phyloP scores from a whole-genome alignment of 208 protist species.

The Naegleria fowleri region DNA sequence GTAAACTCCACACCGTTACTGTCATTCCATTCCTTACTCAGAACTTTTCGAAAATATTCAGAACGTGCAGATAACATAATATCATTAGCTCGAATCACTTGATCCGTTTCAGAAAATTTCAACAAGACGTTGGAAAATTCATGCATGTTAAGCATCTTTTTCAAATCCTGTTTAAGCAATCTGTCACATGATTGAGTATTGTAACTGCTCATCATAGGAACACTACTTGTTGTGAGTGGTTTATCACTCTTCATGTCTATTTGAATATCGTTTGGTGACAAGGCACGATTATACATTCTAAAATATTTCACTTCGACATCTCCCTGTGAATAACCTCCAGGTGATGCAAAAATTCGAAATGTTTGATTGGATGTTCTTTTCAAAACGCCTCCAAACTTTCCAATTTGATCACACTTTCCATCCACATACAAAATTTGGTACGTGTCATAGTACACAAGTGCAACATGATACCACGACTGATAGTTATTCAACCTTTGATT shows the following conservation, averaged over 20 bases:
- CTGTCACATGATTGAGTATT: background rate
- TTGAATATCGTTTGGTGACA: background rate
- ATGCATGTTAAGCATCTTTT: background rate
- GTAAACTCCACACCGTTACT: background rate
- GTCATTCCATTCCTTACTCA: background rate
- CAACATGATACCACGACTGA: background rate
- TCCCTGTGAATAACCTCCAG: background rate
- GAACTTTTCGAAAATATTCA: background rate
- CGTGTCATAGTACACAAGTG: background rate
- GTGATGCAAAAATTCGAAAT: background rate
- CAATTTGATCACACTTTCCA: background rate
- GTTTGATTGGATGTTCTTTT: background rate
- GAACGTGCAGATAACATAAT: background rate
- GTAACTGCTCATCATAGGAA: background rate
- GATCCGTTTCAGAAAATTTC: background rate
- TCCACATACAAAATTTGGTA: background rate
- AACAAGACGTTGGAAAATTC: background rate
- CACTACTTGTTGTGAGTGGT: background rate
- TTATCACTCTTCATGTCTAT: background rate
- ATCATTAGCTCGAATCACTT: background rate
- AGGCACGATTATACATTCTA: background rate
- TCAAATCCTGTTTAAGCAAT: background rate
- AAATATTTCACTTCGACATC: background rate
- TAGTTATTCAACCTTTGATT: background rate
- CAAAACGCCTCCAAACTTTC: background rate